Base-by-base conservation (phyloP, 768 basidiomycete species). In the Hysterangium stoloniferum region DNA sequence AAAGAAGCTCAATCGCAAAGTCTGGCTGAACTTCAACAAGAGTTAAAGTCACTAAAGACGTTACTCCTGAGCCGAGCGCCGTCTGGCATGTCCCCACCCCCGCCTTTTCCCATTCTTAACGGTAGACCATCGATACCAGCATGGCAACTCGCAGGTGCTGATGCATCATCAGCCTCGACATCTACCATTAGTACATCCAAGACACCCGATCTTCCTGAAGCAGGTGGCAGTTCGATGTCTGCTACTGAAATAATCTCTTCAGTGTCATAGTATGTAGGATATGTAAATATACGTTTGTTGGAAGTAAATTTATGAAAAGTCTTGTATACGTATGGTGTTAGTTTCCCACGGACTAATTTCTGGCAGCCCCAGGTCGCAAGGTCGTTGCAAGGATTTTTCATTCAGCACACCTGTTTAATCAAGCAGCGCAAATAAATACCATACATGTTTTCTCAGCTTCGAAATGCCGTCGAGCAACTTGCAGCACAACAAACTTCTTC, bases 41-140 rank as follows among this genome's bases (percentile, higher is more conserved):
- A 98, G 62, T 76, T 98, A 59, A 92, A 93, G 61, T 97, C 94
- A 0, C 71, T 98, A 54, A 97, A 97, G 64, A 81, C 93, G 0
- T 74, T 98, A 22, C 69, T 97, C 6, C 74, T 94, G 6, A 88
- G 80, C 56, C 80, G 86, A 29, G 79, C 84, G 5, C 71, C 83
- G 27, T 58, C 79, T 1, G 73, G 69, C 55, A 69, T 74, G 19
- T 69, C 78, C 25, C 62, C 77, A 2, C 15, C 64, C 55, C 56
- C 56, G 43, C 70, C 77, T n/a, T 56, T 71, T 19, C 64, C 80
- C 12, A 71, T 73, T 2, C 61, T 76, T 20, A 59, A 79, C 3
- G 78, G 77, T 0, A 74, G 79, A 56, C 86, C 86, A 6, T 73
- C 82, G 17, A 92, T 97, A 60, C 94, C 94, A 2, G 75, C 89